Percentiles rank a stretch among this genome's conserved stretches.
These are phyloP conservation scores for Naganishia vishniacii DNA, from an alignment of 768 basidiomycete species.

Conservation along the genomic window DNA sequence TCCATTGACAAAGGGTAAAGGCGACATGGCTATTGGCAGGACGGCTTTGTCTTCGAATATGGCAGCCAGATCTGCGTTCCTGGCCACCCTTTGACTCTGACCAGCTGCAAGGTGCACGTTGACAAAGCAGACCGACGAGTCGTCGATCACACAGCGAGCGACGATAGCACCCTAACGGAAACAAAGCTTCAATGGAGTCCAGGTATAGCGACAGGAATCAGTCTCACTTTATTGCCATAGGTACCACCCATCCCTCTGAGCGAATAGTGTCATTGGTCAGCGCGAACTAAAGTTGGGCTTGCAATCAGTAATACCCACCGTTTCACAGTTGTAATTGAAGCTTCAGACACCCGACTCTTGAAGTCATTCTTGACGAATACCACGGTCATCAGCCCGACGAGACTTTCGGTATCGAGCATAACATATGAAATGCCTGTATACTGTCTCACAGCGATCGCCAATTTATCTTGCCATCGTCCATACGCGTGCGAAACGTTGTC, in stretches of 20 bases:
- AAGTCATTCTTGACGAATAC: slow-evolving; percentile 64
- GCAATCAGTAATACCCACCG: slow-evolving; percentile 34
- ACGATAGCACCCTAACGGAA: slow-evolving; percentile 72
- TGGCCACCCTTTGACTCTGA: slow-evolving; percentile 69
- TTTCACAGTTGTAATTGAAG: slow-evolving; percentile 75
- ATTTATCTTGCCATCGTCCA: slow-evolving; percentile 78
- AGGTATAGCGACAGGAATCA: neutral
- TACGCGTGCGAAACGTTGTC: slow-evolving; percentile 84
- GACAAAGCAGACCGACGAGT: slow-evolving; percentile 88
- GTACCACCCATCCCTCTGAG: slow-evolving; percentile 76
- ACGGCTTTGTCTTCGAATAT: slow-evolving; percentile 77
- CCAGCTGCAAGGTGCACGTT: slow-evolving; percentile 94
- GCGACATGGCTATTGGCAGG: slow-evolving; percentile 55
- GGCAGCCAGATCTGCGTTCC: slow-evolving; percentile 80
- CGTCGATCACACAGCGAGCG: slow-evolving; percentile 78
- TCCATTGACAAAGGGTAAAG: slow-evolving; percentile 70
- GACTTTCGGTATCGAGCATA: slow-evolving; percentile 74
- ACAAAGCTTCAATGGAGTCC: neutral
- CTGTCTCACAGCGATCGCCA: slow-evolving; percentile 65
- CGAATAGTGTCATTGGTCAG: neutral
- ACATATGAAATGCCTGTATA: slow-evolving; percentile 74
- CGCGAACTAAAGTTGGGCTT: neutral
- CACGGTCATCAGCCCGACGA: slow-evolving; percentile 79
- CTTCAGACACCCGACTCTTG: slow-evolving; percentile 59
- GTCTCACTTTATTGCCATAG: slow-evolving; percentile 86